Evolutionary conservation across 169 alveolate genomes (phyloP).

Genomic region (Babesia sp.): DNA sequence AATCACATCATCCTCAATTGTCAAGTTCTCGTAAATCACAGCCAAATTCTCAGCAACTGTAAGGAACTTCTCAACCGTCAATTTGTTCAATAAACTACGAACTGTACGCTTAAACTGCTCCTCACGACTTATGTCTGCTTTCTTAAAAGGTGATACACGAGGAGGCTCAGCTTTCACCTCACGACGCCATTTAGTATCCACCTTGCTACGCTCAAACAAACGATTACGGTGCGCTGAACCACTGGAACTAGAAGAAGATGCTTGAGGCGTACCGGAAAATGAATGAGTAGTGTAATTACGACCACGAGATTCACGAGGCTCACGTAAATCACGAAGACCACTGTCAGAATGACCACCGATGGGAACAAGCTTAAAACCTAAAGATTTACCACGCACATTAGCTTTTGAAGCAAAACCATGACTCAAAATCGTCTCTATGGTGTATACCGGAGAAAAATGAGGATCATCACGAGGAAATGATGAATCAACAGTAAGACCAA

Average conservation of each 20-base stretch:
- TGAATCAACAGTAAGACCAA: neutral
- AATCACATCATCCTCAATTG: constrained; percentile 72
- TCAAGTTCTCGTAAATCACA: constrained; percentile 69
- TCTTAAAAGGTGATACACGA: constrained; percentile 35
- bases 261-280: neutral
- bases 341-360: neutral
- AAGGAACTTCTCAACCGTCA: constrained; percentile 87
- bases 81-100: constrained; percentile 82
- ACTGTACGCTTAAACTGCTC: constrained; percentile 80
- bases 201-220: constrained; percentile 16
- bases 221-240: neutral
- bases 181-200: constrained; percentile 41
- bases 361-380: constrained; percentile 21
- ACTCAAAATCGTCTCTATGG: neutral
- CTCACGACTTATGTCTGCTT: constrained; percentile 65
- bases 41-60: constrained; percentile 85
- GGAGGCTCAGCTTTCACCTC: constrained; percentile 20
- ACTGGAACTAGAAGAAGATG: neutral
- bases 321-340: neutral
- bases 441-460: neutral
- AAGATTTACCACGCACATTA: neutral
- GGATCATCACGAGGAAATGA: too few relatives aligned
- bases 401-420: constrained; percentile 1
- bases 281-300: neutral
- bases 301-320: constrained; percentile 10